A percentile compares a stretch with the other conserved stretches of the same genome.
phyloP scores from a whole-genome alignment of 805 yeast species.

The Blastobotrys americana region DNA sequence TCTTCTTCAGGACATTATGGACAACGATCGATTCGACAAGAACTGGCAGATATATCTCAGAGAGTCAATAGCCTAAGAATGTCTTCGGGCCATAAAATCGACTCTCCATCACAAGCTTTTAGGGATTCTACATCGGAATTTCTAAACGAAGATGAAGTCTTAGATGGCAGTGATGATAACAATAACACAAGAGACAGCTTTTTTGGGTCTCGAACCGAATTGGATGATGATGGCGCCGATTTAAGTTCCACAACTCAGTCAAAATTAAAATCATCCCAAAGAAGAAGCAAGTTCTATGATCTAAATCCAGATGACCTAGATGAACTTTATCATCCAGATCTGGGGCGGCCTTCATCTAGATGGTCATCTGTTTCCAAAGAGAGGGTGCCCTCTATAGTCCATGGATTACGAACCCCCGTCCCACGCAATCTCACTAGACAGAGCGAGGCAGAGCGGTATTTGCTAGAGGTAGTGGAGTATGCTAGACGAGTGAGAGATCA shows the following conservation, averaged over 20 bases:
- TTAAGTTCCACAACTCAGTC: neutral
- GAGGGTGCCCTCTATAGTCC: neutral
- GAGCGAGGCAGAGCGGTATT: slow-evolving; percentile 20
- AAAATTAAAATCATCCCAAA: neutral
- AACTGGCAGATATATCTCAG: neutral
- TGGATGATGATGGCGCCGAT: neutral
- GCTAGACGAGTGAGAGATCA: slow-evolving; percentile 13
- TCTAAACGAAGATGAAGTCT: neutral
- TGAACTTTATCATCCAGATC: neutral
- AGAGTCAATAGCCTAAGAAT: neutral
- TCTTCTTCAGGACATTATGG: too few relatives aligned
- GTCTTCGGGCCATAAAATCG: neutral
- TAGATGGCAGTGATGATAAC: too few relatives aligned
- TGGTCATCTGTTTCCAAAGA: neutral
- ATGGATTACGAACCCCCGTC: neutral
- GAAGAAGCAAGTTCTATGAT: neutral
- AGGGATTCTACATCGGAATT: neutral
- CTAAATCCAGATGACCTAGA: neutral
- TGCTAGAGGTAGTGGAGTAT: slow-evolving; percentile 15
- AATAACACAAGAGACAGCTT: neutral
- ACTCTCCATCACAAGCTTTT: neutral
- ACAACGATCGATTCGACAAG: neutral
- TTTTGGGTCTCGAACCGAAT: neutral
- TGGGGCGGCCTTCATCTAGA: neutral
- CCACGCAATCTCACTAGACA: slow-evolving; percentile 13